Conservation (phyloP, 495 filamentous ascomycete species). For the Penicillium riverlandense region DNA sequence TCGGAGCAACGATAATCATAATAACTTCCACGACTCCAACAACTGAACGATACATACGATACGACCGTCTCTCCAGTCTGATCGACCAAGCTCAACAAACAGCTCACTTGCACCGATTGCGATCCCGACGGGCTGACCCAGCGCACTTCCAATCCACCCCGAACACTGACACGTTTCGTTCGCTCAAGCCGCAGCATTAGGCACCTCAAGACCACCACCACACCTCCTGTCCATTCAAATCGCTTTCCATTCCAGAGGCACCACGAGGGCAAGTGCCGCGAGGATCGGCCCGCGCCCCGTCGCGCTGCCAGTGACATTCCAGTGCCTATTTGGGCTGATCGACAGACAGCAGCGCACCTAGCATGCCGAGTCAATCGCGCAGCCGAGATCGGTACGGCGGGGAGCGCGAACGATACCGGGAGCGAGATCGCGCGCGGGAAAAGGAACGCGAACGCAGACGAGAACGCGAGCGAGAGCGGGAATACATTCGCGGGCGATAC, state of each 20-base stretch:
- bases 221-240: not conserved
- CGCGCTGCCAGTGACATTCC: not conserved
- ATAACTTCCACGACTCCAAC: too few relatives aligned
- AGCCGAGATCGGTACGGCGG: conserved; percentile 36
- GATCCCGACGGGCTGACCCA: not conserved
- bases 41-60: too few relatives aligned
- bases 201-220: too few relatives aligned
- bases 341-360: not conserved
- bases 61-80: too few relatives aligned
- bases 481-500: conserved; percentile 22
- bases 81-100: too few relatives aligned
- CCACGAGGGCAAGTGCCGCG: not conserved
- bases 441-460: conserved; percentile 13
- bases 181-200: not conserved
- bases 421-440: conserved; percentile 27
- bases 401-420: conserved; percentile 21
- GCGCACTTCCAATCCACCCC: not conserved
- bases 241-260: not conserved
- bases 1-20: too few relatives aligned
- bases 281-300: not conserved
- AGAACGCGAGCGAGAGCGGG: conserved; percentile 12
- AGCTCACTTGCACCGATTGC: not conserved
- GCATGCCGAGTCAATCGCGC: conserved; percentile 36
- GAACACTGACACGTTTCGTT: not conserved
- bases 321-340: too few relatives aligned